Evolutionary conservation across 352 stramenopile genomes (phyloP), one percentile per base, ranked within the genome.

Genomic region (Pythium dissotocum): DNA sequence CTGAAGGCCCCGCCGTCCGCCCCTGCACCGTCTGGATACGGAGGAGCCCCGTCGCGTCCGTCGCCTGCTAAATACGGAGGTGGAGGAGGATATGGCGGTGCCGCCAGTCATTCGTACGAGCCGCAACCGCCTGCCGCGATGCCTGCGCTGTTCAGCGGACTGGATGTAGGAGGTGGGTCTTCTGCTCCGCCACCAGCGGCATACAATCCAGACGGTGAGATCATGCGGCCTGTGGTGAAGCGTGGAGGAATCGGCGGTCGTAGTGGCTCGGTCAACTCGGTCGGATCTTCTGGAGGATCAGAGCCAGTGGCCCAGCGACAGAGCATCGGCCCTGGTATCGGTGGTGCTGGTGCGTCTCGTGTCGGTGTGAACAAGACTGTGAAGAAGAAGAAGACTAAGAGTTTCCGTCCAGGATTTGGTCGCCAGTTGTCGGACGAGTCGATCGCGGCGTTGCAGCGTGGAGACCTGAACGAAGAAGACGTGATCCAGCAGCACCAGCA

Each of bases 311-410:
- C 65, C 2, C 58, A 68, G 42, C 61, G 56, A 0, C 67, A 63
- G 16, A 65, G 55, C n/a, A 67, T 63, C 48, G 56, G 58, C 12
- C 54, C 65, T 6, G 58, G 54, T 10, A 35, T 62, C 1, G 61
- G 53, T 10, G 33, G 40, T 14, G 46, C 14, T 40, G 28, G 24
- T 16, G 62, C 61, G 32, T 63, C 69, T 10, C 69, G 69, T 30
- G 57, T 63, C 8, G 62, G 67, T n/a, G 49, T 57, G 24, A 70
- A 71, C 12, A 90, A 90, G 52, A 48, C 30, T 5, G 69, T 72
- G 21, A 89, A 91, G 40, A 91, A 90, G 75, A 93, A 93, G 65
- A 95, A 94, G 71, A 93, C 87, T 36, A 93, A 93, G 72, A 88
- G 78, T 13, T 95, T 95, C 55, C 87, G 87, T 6, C 87, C 87